Evolutionary conservation across 495 filamentous ascomycete genomes (phyloP), one percentile per base, ranked within the genome.

Genomic region (Penicillium waksmanii): DNA sequence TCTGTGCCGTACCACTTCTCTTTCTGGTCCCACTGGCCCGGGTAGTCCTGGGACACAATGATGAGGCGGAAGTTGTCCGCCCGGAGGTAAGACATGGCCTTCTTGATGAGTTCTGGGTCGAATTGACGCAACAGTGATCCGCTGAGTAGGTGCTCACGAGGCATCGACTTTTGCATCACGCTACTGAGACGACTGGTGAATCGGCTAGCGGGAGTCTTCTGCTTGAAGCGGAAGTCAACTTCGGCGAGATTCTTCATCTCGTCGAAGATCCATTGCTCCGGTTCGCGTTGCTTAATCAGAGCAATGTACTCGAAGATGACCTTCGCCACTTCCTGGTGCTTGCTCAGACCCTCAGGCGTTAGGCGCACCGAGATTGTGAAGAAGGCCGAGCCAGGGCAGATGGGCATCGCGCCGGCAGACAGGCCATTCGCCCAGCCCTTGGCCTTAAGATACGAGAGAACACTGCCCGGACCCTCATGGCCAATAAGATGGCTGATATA

Each of bases 1-100:
- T 97, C 93, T 5, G 95, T 99, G 18, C 94, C 94, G 62, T 99
- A 99, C 96, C 96, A 99, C 73, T 91, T 90, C 77, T 99, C 95
- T 67, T 89, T 93, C 62, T 89, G 73, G 53, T 96, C 85, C 87
- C 91, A 93, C n/a, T 85, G 83, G 1, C 90, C 92, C 0, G 92
- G 93, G 59, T 87, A 89, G 13, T 92, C 84, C 69, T 91, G 89
- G 33, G 90, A 90, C 33, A 96, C 87, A 57, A 98, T 80, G 7
- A 84, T 84, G 56, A 96, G 80, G 31, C 89, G 83, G 77, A 97
- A 95, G 70, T 97, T 98, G 69, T 98, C 92, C 4, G 92, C 89
- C 25, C 89, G 82, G 23, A 99, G 74, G 68, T 89, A 90, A 1
- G 79, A 77, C 42, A 98, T 73, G 0, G 87, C 93, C 63, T 89